A percentile compares a stretch with the other conserved stretches of the same genome.
Conservation (phyloP, 2,329 filamentous ascomycete genomes). For the Diaporthe velutina region DNA sequence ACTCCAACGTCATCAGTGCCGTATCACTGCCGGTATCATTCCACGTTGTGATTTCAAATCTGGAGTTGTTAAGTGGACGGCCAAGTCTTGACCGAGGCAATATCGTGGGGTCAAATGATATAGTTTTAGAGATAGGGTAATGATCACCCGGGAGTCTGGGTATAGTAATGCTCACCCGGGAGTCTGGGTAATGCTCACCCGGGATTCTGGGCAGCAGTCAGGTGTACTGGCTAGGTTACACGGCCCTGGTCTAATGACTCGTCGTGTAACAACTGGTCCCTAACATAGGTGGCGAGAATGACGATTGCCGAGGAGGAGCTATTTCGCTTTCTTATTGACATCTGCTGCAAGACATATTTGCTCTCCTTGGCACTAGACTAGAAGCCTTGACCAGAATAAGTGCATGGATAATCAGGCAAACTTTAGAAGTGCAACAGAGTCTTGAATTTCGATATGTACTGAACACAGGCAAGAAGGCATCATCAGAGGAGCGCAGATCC, state of each 20-base stretch:
- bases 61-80: neutral
- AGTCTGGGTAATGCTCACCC: neutral
- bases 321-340: neutral
- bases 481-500: neutral
- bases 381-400: neutral
- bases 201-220: neutral
- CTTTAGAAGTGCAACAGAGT: neutral
- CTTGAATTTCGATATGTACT: neutral
- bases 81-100: neutral
- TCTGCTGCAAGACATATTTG: neutral
- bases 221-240: neutral
- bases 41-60: neutral
- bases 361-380: neutral
- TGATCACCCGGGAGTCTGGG: neutral
- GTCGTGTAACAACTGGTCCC: neutral
- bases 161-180: neutral
- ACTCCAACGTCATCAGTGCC: neutral
- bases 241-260: neutral
- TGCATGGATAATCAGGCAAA: neutral
- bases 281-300: neutral
- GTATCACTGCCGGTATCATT: neutral
- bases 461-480: neutral
- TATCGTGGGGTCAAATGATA: conserved; percentile 6
- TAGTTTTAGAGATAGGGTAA: conserved; percentile 16
- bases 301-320: neutral